Conservation (phyloP, 2,329 filamentous ascomycete genomes). For the Rhytidhysteron rufulum region DNA sequence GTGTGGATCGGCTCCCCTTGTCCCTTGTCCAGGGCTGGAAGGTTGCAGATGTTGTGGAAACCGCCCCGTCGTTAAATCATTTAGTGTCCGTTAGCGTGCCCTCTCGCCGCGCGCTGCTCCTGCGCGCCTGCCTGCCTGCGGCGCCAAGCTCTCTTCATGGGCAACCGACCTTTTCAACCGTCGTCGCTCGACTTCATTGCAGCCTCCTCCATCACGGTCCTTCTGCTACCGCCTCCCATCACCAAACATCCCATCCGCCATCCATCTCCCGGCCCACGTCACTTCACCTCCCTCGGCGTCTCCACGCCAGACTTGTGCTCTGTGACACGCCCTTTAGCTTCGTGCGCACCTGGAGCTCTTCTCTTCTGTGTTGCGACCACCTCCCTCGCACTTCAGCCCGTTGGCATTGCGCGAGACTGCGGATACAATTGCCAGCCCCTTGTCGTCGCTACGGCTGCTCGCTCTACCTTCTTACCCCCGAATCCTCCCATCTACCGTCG, state of each 20-base stretch:
- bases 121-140: conserved; percentile 4
- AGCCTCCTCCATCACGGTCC: conserved; percentile 1
- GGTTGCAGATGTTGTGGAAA: no score
- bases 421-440: conserved; percentile 4
- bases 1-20: no score
- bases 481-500: neutral
- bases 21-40: no score
- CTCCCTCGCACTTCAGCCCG: conserved; percentile 2
- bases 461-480: conserved; percentile 1
- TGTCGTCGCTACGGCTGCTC: neutral
- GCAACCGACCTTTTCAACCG: neutral
- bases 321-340: conserved; percentile 20
- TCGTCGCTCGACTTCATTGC: neutral
- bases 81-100: no score
- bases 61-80: no score
- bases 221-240: conserved; percentile 1
- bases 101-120: conserved; percentile 4
- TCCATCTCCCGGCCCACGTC: conserved; percentile 18
- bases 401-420: conserved; percentile 1
- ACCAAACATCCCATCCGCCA: conserved; percentile 2
- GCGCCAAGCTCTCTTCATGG: neutral
- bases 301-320: conserved; percentile 9
- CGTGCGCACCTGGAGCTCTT: conserved; percentile 6
- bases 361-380: conserved; percentile 4
- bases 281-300: conserved; percentile 11